Evolutionary conservation across 2,329 filamentous ascomycete species (phyloP), one percentile per base, ranked within the genome.

Genomic region (Pestalotiopsis sp.): DNA sequence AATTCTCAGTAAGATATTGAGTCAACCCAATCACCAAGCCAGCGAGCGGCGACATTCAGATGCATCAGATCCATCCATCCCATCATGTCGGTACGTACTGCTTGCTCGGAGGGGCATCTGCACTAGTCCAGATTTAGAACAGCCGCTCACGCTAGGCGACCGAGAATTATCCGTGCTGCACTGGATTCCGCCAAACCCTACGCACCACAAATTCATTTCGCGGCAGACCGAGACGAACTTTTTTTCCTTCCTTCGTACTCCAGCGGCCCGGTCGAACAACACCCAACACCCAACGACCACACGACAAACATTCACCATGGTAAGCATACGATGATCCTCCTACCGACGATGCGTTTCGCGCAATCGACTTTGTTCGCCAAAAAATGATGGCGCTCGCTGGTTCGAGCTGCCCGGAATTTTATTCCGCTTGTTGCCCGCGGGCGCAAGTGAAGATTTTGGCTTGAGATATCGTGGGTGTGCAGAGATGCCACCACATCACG

Each of bases 381-480:
- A 36, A 36, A 36, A 77, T 68, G 72, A 73, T 72, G 74, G 75
- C 76, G 69, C 72, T 77, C 77, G 70, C 73, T 74, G 75, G 77
- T 77, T 52, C 76, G 80, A 73, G 74, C 76, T 78, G 76, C 77
- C 73, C 72, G 71, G 45, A 52, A 52, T 52, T 75, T 77, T 81
- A 6, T 62, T 78, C 83, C 82, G 80, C 80, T 78, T 79, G 78
- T 78, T 76, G 81, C 80, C 78, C 77, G 78, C 75, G 79, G 81
- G 80, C 80, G 71, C 76, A 74, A 83, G 86, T 89, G 88, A 89
- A 83, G 88, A 89, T 41, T 82, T 83, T 90, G 89, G 88, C 89
- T 91, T 87, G 89, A 91, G 89, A 83, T 76, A 63, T 74, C 71
- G 73, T 68, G 81, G 74, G 75, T 74, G 70, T 77, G 77, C 85